These are phyloP conservation scores for Debaryomyces robertsiae DNA, from an alignment of 1,139 yeast species.

Conservation along the genomic window DNA sequence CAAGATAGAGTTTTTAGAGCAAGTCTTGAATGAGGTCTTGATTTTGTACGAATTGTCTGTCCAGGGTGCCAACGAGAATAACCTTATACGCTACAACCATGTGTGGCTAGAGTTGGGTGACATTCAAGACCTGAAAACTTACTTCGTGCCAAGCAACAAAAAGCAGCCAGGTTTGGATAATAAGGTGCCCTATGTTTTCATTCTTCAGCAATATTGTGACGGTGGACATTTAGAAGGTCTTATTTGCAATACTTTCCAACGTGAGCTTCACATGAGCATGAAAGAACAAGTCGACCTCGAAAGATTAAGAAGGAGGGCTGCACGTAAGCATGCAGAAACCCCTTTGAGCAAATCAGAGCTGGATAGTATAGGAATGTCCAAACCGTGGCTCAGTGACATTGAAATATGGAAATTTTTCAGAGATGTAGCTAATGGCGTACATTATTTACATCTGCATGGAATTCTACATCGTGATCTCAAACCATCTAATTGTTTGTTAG, in stretches of 20 bases:
- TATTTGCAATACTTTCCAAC: slow-evolving; percentile 38
- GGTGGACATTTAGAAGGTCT: slow-evolving; percentile 85
- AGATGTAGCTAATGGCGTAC: slow-evolving; percentile 71
- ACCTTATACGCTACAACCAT: slow-evolving; percentile 82
- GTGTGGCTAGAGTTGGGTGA: slow-evolving; percentile 86
- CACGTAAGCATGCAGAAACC: slow-evolving; percentile 7
- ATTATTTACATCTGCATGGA: slow-evolving; percentile 70
- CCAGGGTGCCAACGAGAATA: slow-evolving; percentile 48
- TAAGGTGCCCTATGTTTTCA: slow-evolving; percentile 76
- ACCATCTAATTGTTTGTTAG: slow-evolving; percentile 80
- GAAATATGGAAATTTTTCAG: slow-evolving; percentile 63
- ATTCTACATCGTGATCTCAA: slow-evolving; percentile 85
- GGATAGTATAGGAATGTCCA: slow-evolving; percentile 20
- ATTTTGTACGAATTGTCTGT: slow-evolving; percentile 53
- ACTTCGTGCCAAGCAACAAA: slow-evolving; percentile 23
- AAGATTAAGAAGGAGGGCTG: slow-evolving; percentile 25
- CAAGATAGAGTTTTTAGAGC: slow-evolving; percentile 64
- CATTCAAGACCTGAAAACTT: slow-evolving; percentile 46
- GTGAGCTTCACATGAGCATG: slow-evolving; percentile 25
- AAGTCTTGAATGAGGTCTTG: slow-evolving; percentile 76
- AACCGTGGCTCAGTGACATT: slow-evolving; percentile 31
- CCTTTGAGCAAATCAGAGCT: slow-evolving; percentile 2
- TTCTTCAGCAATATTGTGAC: slow-evolving; percentile 81
- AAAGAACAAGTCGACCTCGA: slow-evolving; percentile 32
- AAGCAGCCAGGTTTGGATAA: slow-evolving; percentile 16